Evolutionary conservation across 106 monocot species (phyloP).

Genomic region (Apostasia shenzhenica): DNA sequence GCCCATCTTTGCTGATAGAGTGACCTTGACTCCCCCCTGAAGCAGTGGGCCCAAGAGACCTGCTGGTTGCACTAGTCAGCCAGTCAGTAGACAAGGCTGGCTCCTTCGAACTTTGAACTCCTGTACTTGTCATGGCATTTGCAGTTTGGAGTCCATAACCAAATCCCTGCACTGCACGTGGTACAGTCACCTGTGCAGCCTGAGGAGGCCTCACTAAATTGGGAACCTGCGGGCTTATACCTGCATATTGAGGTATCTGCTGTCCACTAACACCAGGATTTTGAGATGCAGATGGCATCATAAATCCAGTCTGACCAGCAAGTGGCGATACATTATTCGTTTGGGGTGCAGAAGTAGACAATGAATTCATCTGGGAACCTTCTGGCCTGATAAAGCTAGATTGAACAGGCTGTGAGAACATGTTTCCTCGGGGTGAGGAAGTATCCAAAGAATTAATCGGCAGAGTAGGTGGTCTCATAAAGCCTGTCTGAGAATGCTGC

Average conservation of each 20-base stretch:
- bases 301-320: slow-evolving; percentile 28
- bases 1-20: slow-evolving; percentile 12
- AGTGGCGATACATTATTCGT: slow-evolving; percentile 10
- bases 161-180: slow-evolving; percentile 28
- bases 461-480: slow-evolving; percentile 3
- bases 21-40: slow-evolving; percentile 12
- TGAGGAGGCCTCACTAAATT: slow-evolving; percentile 40
- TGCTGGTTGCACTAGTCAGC: slow-evolving; percentile 27
- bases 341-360: slow-evolving; percentile 6
- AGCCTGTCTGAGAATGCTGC: neutral
- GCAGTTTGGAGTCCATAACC: slow-evolving; percentile 23
- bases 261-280: slow-evolving; percentile 32
- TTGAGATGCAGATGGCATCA: slow-evolving; percentile 25
- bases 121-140: slow-evolving; percentile 18
- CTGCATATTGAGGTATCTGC: slow-evolving; percentile 37
- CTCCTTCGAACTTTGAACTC: slow-evolving; percentile 22
- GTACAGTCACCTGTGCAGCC: slow-evolving; percentile 22
- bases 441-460: slow-evolving; percentile 7
- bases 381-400: neutral
- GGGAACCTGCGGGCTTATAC: slow-evolving; percentile 33
- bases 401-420: slow-evolving; percentile 3
- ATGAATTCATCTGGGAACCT: slow-evolving; percentile 16
- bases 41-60: slow-evolving; percentile 19
- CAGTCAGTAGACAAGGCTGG: slow-evolving; percentile 44
- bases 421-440: slow-evolving; percentile 10